Evolutionary conservation across 441 rosid genomes (phyloP).

Genomic region (Jatropha multifida): DNA sequence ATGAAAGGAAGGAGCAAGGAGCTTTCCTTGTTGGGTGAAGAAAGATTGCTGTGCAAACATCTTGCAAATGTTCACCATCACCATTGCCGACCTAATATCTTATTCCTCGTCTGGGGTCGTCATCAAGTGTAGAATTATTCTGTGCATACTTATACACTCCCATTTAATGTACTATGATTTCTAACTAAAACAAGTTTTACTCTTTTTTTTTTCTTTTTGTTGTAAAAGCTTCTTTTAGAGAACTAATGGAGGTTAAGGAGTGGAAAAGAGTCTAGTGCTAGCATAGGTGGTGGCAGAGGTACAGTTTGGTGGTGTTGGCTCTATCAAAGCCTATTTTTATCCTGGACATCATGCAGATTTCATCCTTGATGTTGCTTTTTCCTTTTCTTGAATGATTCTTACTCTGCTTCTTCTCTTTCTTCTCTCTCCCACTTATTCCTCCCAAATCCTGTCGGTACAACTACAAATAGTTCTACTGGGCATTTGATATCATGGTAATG

Average conservation of each 20-base stretch:
- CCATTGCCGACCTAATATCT: background rate
- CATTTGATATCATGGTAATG: background rate
- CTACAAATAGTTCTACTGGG: no score
- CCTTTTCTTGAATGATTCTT: background rate
- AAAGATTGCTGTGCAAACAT: no score
- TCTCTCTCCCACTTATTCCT: background rate
- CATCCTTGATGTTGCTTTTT: background rate
- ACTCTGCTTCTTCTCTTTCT: background rate
- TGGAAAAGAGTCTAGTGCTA: background rate
- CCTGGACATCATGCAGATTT: background rate
- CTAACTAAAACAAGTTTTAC: background rate
- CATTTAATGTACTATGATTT: background rate
- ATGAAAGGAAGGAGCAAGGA: background rate
- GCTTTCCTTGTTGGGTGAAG: background rate
- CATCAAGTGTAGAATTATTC: background rate
- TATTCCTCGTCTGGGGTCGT: slow-evolving; percentile 3
- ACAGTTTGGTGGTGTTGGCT: background rate
- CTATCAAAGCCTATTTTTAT: background rate
- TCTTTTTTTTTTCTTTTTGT: background rate
- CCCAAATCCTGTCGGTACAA: background rate
- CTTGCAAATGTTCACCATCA: background rate
- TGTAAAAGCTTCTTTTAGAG: background rate
- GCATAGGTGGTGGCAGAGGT: background rate
- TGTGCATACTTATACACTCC: background rate
- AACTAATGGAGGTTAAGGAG: background rate